phyloP scores from a whole-genome alignment of 2,329 filamentous ascomycete genomes.

The Talaromyces sp. region DNA sequence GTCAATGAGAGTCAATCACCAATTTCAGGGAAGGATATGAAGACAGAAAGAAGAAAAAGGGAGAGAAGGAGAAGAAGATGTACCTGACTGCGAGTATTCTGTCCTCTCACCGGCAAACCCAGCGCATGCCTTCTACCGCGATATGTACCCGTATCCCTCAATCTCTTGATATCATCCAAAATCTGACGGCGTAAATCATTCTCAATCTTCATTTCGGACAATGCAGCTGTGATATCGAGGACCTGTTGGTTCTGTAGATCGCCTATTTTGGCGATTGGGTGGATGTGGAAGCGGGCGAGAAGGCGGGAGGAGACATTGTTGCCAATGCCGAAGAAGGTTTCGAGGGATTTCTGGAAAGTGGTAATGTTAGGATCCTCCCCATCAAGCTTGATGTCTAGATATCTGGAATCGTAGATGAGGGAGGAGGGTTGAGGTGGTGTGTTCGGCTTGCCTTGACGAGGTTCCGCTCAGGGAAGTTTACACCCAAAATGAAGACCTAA shows the following conservation, averaged over 20 bases:
- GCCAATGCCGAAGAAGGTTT: constrained; percentile 82
- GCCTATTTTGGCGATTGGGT: constrained; percentile 74
- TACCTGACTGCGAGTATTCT: constrained; percentile 75
- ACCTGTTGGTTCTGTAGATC: constrained; percentile 69
- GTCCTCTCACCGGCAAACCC: constrained; percentile 83
- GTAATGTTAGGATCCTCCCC: not conserved
- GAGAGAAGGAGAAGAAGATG: constrained; percentile 17
- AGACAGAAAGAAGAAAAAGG: too few species aligned
- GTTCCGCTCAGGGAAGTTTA: constrained; percentile 77
- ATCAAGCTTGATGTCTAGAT: not conserved
- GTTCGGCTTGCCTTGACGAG: constrained; percentile 66
- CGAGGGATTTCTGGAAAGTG: constrained; percentile 53
- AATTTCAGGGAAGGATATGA: not conserved
- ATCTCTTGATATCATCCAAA: constrained; percentile 74
- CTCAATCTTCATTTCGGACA: constrained; percentile 90
- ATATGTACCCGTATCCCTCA: constrained; percentile 89
- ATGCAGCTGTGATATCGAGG: constrained; percentile 73
- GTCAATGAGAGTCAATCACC: not conserved
- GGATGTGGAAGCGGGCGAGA: constrained; percentile 84
- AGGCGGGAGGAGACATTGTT: constrained; percentile 64
- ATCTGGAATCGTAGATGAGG: constrained; percentile 12
- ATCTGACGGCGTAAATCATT: constrained; percentile 75
- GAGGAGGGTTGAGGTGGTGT: not conserved
- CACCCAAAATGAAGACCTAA: constrained; percentile 77
- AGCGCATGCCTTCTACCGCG: constrained; percentile 87